Conservation (phyloP, 352 stramenopile genomes). For the Phytophthora multivora region DNA sequence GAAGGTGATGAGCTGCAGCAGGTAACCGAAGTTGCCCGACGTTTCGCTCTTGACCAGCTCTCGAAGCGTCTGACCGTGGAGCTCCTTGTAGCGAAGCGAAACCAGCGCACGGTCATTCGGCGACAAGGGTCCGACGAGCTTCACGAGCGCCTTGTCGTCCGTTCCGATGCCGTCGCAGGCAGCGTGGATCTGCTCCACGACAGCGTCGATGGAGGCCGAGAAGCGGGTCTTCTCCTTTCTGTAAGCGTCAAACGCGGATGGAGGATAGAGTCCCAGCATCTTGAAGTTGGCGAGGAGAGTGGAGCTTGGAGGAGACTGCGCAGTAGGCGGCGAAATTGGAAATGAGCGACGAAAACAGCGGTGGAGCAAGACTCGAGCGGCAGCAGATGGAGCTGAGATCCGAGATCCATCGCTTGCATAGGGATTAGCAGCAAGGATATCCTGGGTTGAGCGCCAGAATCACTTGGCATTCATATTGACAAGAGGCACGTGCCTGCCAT, state of each 20-base stretch:
- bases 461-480: neutral
- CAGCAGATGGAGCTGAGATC: conserved; percentile 7
- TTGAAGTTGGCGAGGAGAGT: conserved; percentile 26
- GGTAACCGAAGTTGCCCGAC: conserved; percentile 62
- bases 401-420: neutral
- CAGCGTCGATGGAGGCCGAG: conserved; percentile 45
- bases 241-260: conserved; percentile 66
- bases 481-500: conserved; percentile 11
- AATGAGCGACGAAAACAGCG: conserved; percentile 31
- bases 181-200: conserved; percentile 68
- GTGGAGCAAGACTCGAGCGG: neutral
- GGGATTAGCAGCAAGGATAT: neutral
- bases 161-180: conserved; percentile 69
- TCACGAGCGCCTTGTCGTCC: conserved; percentile 64
- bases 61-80: conserved; percentile 50
- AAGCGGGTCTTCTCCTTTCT: conserved; percentile 59
- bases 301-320: conserved; percentile 21
- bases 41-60: conserved; percentile 70
- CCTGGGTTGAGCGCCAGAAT: conserved; percentile 4
- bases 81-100: conserved; percentile 60
- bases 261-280: conserved; percentile 69
- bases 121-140: conserved; percentile 49
- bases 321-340: conserved; percentile 31
- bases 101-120: conserved; percentile 57
- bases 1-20: conserved; percentile 62